A percentile compares a stretch with the other conserved stretches of the same genome.
phyloP scores from a whole-genome alignment of 139 green algal genomes.

The Coccomyxa sp. region DNA sequence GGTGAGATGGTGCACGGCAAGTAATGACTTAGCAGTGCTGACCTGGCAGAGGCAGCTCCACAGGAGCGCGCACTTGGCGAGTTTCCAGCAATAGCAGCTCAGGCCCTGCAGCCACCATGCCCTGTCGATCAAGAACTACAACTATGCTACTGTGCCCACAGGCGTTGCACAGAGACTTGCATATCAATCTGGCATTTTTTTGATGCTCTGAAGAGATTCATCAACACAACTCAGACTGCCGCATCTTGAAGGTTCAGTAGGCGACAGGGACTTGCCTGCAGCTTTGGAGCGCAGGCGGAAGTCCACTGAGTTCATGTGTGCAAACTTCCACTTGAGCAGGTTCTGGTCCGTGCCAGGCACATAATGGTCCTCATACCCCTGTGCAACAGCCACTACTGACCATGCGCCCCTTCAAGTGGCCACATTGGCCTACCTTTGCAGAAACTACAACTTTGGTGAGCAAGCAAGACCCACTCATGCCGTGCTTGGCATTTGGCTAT shows the following conservation, averaged over 20 bases:
- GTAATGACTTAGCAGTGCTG: too few species aligned
- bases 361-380: conserved; percentile 66
- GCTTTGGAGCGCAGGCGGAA: conserved; percentile 55
- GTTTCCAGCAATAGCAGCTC: conserved; percentile 6
- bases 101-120: not conserved
- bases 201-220: not conserved
- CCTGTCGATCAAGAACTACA: not conserved
- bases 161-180: not conserved
- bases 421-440: not conserved
- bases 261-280: not conserved
- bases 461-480: not conserved
- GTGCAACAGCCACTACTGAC: not conserved
- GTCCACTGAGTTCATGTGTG: conserved; percentile 93
- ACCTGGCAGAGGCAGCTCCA: not conserved
- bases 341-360: conserved; percentile 71
- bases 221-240: not conserved
- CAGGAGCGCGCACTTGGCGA: not conserved
- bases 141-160: not conserved
- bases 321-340: conserved; percentile 98
- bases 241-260: not conserved
- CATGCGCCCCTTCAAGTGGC: not conserved
- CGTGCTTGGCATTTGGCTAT: too few species aligned
- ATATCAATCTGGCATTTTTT: not conserved
- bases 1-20: not conserved
- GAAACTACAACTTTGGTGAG: not conserved